Evolutionary conservation across 139 green algal species (phyloP).

Genomic region (Zygnema circumcarinatum): DNA sequence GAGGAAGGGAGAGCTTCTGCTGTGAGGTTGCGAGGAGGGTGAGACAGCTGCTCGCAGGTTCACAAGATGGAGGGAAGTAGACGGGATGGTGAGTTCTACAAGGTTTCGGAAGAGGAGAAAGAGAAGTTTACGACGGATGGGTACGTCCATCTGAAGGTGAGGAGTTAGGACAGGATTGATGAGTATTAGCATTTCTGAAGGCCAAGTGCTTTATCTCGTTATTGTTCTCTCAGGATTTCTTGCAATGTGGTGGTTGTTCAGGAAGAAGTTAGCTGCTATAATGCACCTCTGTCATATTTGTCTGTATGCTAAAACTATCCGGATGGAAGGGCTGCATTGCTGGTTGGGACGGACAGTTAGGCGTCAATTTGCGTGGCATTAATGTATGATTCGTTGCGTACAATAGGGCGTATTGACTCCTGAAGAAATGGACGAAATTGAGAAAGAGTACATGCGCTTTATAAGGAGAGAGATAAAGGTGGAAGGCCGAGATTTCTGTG

Average conservation of each 20-base stretch:
- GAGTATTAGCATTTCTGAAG: no score
- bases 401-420: conserved; percentile 38
- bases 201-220: neutral
- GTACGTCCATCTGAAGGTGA: conserved; percentile 30
- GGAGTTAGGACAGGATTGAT: neutral
- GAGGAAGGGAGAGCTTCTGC: no score
- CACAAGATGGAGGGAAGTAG: conserved; percentile 6
- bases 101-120: conserved; percentile 16
- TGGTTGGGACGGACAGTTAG: neutral
- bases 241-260: neutral
- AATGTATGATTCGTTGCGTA: neutral
- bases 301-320: neutral
- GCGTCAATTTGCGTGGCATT: neutral
- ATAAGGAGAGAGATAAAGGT: conserved; percentile 64
- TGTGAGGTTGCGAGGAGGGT: no score
- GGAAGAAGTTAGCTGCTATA: neutral
- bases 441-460: conserved; percentile 67
- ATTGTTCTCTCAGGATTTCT: neutral
- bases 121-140: conserved; percentile 17
- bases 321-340: neutral
- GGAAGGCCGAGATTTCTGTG: conserved; percentile 72
- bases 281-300: neutral
- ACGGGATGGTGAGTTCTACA: conserved; percentile 10
- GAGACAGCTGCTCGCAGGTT: no score
- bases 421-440: conserved; percentile 46